phyloP scores from a whole-genome alignment of 2,329 filamentous ascomycete genomes.

The Dissoconium aciculare region DNA sequence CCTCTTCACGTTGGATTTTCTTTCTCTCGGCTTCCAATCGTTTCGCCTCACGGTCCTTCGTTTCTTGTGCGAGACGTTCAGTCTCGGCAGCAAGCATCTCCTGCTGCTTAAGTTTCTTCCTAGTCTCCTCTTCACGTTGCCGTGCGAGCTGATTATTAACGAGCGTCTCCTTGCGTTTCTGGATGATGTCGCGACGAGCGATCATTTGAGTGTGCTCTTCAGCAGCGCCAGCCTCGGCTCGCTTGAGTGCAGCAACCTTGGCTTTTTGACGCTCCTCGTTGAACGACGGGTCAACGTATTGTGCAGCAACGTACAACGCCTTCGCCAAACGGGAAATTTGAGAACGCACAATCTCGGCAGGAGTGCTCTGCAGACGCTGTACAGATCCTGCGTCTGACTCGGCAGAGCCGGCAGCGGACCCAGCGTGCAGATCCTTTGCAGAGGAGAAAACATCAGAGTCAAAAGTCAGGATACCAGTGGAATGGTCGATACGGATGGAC shows the following conservation, averaged over 20 bases:
- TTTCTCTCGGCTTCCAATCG: conserved; percentile 76
- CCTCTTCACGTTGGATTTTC: conserved; percentile 41
- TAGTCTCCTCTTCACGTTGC: conserved; percentile 82
- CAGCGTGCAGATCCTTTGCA: conserved; percentile 76
- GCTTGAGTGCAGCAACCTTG: conserved; percentile 63
- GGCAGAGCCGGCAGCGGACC: conserved; percentile 70
- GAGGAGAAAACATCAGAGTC: conserved; percentile 98
- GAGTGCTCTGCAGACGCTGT: conserved; percentile 92
- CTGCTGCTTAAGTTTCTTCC: conserved; percentile 73
- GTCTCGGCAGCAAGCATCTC: conserved; percentile 82
- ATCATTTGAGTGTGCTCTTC: conserved; percentile 79
- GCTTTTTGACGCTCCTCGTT: conserved; percentile 67
- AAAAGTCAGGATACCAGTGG: conserved; percentile 87
- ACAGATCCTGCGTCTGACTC: conserved; percentile 73
- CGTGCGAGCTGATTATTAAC: conserved; percentile 73
- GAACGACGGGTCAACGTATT: conserved; percentile 85
- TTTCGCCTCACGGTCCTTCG: conserved; percentile 75
- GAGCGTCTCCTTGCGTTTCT: conserved; percentile 95
- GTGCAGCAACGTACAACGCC: conserved; percentile 81
- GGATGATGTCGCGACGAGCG: conserved; percentile 75
- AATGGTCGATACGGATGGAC: conserved; percentile 89
- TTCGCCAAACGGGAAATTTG: conserved; percentile 86
- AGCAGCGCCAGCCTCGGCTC: conserved; percentile 76
- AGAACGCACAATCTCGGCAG: conserved; percentile 90
- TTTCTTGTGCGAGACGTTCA: conserved; percentile 78